These are phyloP conservation scores for Hypocreales sp. DNA, from an alignment of 2,329 filamentous ascomycete species.

Conservation along the genomic window DNA sequence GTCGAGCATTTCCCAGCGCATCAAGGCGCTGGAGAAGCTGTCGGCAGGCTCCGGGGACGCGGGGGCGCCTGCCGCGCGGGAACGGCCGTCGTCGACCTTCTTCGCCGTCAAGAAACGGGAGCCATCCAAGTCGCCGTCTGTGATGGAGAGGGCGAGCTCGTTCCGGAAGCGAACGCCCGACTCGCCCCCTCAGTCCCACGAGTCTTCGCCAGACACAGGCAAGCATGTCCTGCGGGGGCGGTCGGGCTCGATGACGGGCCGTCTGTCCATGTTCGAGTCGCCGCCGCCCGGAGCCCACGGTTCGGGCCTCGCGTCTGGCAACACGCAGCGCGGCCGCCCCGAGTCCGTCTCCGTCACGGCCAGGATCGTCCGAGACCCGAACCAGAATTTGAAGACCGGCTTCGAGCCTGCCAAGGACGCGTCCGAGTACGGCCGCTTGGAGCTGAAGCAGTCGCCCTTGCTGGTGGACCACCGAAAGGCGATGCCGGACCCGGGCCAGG, in stretches of 20 bases:
- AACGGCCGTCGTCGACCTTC: conserved; percentile 36
- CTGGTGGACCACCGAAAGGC: conserved; percentile 37
- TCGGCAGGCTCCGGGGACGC: conserved; percentile 23
- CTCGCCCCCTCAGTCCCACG: conserved; percentile 24
- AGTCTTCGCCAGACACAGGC: conserved; percentile 29
- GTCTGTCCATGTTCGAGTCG: conserved; percentile 39
- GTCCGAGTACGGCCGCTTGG: conserved; percentile 29
- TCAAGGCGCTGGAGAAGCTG: conserved; percentile 81
- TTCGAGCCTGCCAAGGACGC: conserved; percentile 24
- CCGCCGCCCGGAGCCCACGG: conserved; percentile 8
- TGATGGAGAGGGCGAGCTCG: conserved; percentile 26
- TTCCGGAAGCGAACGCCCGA: conserved; percentile 14
- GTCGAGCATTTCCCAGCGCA: conserved; percentile 83
- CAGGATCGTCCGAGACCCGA: conserved; percentile 57
- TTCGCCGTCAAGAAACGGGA: conserved; percentile 42
- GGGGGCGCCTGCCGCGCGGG: conserved; percentile 9
- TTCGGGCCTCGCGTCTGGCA: conserved; percentile 10
- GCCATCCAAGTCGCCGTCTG: conserved; percentile 26
- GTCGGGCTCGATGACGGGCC: conserved; percentile 38
- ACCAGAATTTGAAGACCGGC: conserved; percentile 22
- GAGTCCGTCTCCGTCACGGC: conserved; percentile 85
- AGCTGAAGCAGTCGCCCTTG: conserved; percentile 43
- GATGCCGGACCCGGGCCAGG: conserved; percentile 11
- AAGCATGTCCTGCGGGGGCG: conserved; percentile 24
- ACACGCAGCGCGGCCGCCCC: conserved; percentile 30